Evolutionary conservation across 345 rosid genomes (phyloP).

Genomic region (Corchorus capsularis): DNA sequence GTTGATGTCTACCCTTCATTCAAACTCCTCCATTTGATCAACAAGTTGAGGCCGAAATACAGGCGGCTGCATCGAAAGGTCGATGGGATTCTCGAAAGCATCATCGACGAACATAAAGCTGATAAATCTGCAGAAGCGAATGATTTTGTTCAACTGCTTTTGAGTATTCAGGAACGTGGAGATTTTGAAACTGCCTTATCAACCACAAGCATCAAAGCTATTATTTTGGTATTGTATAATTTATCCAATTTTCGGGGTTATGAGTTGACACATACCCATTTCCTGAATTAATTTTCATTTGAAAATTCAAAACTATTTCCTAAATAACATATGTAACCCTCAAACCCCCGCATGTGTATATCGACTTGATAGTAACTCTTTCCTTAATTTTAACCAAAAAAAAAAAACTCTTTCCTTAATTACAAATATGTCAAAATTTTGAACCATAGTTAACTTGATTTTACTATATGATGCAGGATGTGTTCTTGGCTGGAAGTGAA

Average conservation of each 20-base stretch:
- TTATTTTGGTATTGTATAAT: background rate
- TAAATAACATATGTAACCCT: no score
- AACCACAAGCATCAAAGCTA: background rate
- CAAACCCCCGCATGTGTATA: no score
- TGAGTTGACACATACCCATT: no score
- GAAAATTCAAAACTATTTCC: no score
- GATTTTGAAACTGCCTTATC: background rate
- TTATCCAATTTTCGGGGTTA: background rate
- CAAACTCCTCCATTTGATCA: background rate
- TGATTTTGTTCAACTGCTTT: background rate
- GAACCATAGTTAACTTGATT: no score
- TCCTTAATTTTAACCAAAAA: no score
- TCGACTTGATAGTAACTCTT: no score
- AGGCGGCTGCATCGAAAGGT: background rate
- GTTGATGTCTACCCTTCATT: background rate
- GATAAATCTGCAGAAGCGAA: background rate
- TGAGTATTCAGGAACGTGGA: background rate
- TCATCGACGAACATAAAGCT: background rate
- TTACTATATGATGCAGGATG: background rate
- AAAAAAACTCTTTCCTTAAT: no score
- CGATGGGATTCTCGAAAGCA: background rate
- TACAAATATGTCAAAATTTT: no score
- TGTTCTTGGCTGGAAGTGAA: background rate
- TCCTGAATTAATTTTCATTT: no score
- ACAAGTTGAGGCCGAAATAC: background rate